These are phyloP conservation scores for Ilyonectria mors-panacis DNA, from an alignment of 2,329 filamentous ascomycete genomes.

Conservation along the genomic window DNA sequence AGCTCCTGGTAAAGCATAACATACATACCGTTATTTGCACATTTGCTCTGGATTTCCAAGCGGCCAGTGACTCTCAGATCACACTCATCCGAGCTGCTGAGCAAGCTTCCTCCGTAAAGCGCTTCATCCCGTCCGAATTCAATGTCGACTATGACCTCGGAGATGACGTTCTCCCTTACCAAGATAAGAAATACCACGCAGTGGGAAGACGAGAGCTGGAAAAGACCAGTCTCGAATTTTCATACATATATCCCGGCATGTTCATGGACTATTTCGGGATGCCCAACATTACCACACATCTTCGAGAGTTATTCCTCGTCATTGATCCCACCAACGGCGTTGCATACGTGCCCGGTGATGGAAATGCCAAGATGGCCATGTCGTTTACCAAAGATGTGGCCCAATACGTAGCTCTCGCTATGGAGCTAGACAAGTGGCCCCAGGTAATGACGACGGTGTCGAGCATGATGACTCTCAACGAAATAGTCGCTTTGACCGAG, in stretches of 20 bases:
- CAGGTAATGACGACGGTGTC: slow-evolving; percentile 47
- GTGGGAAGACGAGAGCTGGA: slow-evolving; percentile 48
- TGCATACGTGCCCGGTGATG: slow-evolving; percentile 50
- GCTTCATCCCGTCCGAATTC: slow-evolving; percentile 57
- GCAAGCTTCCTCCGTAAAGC: slow-evolving; percentile 45
- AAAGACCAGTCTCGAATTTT: slow-evolving; percentile 51
- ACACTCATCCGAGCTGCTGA: slow-evolving; percentile 53
- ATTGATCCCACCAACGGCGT: slow-evolving; percentile 46
- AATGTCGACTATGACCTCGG: slow-evolving; percentile 55
- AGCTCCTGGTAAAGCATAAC: slow-evolving; percentile 40
- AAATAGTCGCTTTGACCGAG: slow-evolving; percentile 50
- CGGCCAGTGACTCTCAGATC: slow-evolving; percentile 50
- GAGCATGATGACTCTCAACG: slow-evolving; percentile 49
- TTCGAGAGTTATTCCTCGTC: slow-evolving; percentile 50
- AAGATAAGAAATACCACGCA: slow-evolving; percentile 51
- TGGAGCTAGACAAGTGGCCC: slow-evolving; percentile 51
- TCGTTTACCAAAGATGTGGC: slow-evolving; percentile 51
- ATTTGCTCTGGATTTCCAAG: slow-evolving; percentile 50
- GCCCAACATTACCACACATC: slow-evolving; percentile 43
- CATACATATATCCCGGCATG: slow-evolving; percentile 55
- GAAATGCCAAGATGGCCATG: slow-evolving; percentile 51
- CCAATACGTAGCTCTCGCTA: slow-evolving; percentile 49
- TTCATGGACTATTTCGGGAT: slow-evolving; percentile 56
- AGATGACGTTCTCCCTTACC: slow-evolving; percentile 52
- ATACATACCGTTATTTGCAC: slow-evolving; percentile 52